phyloP scores from a whole-genome alignment of 2,329 filamentous ascomycete genomes.

The Pseudogymnoascus sp. region DNA sequence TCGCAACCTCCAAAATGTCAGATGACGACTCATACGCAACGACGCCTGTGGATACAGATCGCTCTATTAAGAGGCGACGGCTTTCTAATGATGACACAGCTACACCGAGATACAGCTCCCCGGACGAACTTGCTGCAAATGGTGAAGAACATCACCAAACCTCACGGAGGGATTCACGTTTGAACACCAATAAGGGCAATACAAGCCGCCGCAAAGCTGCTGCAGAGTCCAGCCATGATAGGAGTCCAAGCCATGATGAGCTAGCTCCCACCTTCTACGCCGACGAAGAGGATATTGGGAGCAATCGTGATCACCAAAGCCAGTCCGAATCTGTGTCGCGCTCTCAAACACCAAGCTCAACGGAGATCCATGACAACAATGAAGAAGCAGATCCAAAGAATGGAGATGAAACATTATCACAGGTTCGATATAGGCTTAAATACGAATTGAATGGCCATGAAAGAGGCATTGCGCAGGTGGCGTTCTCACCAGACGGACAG shows the following conservation, averaged over 20 bases:
- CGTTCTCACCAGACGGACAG: slow-evolving; percentile 81
- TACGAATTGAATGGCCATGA: slow-evolving; percentile 70
- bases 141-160: slow-evolving; percentile 27
- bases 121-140: slow-evolving; percentile 33
- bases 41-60: neutral
- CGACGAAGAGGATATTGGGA: slow-evolving; percentile 6
- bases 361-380: neutral
- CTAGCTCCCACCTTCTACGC: slow-evolving; percentile 21
- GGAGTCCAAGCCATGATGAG: slow-evolving; percentile 20
- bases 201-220: neutral
- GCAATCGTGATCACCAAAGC: neutral
- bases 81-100: slow-evolving; percentile 32
- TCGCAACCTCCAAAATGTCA: neutral
- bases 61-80: slow-evolving; percentile 20
- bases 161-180: slow-evolving; percentile 30
- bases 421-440: slow-evolving; percentile 41
- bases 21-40: neutral
- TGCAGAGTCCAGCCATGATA: neutral
- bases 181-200: neutral
- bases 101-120: slow-evolving; percentile 36
- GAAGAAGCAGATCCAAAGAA: neutral
- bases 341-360: slow-evolving; percentile 16
- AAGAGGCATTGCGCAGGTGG: slow-evolving; percentile 72
- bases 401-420: neutral
- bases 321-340: slow-evolving; percentile 12